Evolutionary conservation across 139 green algal genomes (phyloP), one percentile per base, ranked within the genome.

Genomic region (Closterium sp.): DNA sequence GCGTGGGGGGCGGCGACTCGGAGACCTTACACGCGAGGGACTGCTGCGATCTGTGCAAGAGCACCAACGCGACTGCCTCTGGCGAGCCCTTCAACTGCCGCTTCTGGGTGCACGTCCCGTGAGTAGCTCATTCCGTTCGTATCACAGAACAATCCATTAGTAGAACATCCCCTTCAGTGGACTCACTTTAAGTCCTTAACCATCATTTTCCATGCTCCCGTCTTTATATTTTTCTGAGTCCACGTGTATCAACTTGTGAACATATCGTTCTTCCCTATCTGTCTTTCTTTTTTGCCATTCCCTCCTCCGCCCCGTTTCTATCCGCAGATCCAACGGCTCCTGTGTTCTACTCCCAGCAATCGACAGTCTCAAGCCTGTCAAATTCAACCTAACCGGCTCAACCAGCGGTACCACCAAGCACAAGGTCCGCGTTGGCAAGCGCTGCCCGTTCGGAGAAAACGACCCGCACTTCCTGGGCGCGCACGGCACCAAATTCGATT

Each of bases 401-500:
- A 50, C 38, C 38, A 50, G 38, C 38, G 38, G 7, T 17, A 50
- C 38, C 38, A 50, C 7, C 13, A 13, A 13, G 17, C 62, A 0
- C 62, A 79, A 79, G 19, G 17, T 79, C 17, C 62, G 62, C 17
- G 1, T 79, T 79, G 62, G 62, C 17, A 79, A 79, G 62, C 62
- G 62, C 0, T 79, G 62, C 62, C 62, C 62, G 0, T 27, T 7
- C 62, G 19, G 13, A 3, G 13, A 79, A 13, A 79, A 89, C 13
- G 88, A 91, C 31, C 88, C 88, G 30, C 88, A 91, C 73, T 91
- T 91, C 17, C 30, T 91, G 30, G 88, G 88, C 30, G 45, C 45
- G 31, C 88, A 91, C 31, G 88, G 88, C 38, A 90, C 38, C 17
- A 13, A 17, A 70, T 91, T 91, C 31, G 88, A 91, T 17, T 91